These are phyloP conservation scores for Ceratocystis lukuohia DNA, from an alignment of 2,329 filamentous ascomycete genomes.

Conservation along the genomic window DNA sequence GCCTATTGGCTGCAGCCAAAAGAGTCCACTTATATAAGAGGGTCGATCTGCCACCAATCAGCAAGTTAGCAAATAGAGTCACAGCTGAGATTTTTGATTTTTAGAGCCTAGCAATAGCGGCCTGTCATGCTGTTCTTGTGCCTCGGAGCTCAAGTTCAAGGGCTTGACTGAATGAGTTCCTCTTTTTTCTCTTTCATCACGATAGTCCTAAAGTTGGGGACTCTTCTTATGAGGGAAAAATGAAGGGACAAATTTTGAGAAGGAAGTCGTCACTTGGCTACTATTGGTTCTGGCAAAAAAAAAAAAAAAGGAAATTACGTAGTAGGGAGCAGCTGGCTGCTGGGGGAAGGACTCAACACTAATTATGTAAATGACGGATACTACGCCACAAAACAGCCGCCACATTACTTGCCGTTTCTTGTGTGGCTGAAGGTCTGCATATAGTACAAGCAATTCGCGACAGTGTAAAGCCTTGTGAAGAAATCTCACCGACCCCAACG, in stretches of 20 bases:
- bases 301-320: too few relatives aligned
- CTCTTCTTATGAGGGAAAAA: too few relatives aligned
- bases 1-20: background rate
- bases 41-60: slow-evolving; percentile 3
- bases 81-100: background rate
- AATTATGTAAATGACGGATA: too few relatives aligned
- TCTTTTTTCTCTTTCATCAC: background rate
- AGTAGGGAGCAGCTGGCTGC: too few relatives aligned
- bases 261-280: too few relatives aligned
- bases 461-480: background rate
- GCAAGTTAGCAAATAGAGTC: background rate
- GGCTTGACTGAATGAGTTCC: background rate
- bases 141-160: too few relatives aligned
- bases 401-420: background rate
- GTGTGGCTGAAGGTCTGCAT: background rate
- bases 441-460: background rate
- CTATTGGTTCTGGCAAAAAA: too few relatives aligned
- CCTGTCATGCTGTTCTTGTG: too few relatives aligned
- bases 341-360: too few relatives aligned
- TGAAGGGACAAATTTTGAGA: too few relatives aligned
- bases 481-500: background rate
- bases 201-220: too few relatives aligned
- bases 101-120: background rate
- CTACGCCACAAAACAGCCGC: background rate
- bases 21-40: background rate